Conservation (phyloP, 495 filamentous ascomycete species). For the Neurospora sp. region DNA sequence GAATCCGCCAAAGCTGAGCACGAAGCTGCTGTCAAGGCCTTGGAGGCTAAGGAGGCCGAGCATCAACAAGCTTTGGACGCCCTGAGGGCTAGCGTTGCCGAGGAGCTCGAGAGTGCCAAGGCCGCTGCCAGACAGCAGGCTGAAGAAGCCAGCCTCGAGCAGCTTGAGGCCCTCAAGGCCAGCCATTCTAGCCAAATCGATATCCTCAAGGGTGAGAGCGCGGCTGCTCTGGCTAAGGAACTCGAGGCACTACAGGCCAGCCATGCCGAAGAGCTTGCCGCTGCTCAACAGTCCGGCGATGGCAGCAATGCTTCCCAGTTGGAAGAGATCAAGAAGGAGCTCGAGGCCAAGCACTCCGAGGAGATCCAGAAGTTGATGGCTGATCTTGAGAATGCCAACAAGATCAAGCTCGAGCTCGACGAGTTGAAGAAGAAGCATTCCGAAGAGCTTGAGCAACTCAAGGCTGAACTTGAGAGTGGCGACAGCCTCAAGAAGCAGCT, state of each 20-base stretch:
- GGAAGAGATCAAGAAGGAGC: conserved; percentile 21
- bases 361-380: conserved; percentile 9
- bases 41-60: conserved; percentile 31
- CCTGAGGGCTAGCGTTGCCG: conserved; percentile 34
- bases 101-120: conserved; percentile 35
- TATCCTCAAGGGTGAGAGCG: conserved; percentile 29
- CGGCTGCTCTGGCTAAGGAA: conserved; percentile 26
- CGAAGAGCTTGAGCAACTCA: conserved; percentile 23
- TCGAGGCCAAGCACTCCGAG: conserved; percentile 28
- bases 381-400: conserved; percentile 3
- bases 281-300: conserved; percentile 17
- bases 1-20: conserved; percentile 27
- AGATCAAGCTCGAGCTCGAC: conserved; percentile 1
- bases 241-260: conserved; percentile 30
- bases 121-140: conserved; percentile 27
- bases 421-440: conserved; percentile 17
- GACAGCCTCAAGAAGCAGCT: conserved; percentile 12
- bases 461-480: conserved; percentile 10
- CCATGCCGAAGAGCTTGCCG: conserved; percentile 26
- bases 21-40: conserved; percentile 22
- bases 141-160: conserved; percentile 23
- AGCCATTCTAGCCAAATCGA: conserved; percentile 38
- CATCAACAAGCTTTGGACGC: conserved; percentile 34
- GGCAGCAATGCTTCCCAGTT: conserved; percentile 18
- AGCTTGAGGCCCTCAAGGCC: conserved; percentile 35